These are phyloP conservation scores for Yamadazyma siamensis DNA, from an alignment of 1,139 yeast species.

Conservation along the genomic window DNA sequence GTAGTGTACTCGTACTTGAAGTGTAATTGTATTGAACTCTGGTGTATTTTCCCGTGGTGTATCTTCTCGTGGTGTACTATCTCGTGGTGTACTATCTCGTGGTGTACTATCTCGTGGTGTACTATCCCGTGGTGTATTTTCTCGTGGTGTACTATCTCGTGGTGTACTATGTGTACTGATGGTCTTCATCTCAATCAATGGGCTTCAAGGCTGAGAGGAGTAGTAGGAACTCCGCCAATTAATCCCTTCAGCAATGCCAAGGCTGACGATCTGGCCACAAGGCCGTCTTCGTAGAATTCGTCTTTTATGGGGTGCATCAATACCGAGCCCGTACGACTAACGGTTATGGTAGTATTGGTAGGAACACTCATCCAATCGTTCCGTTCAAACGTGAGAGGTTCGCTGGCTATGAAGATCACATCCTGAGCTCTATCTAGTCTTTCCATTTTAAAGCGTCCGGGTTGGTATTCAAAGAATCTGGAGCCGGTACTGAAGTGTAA, in stretches of 20 bases:
- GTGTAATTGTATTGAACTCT: no score
- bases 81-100: no score
- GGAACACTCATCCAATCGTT: slow-evolving; percentile 98
- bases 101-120: no score
- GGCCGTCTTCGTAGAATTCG: slow-evolving; percentile 72
- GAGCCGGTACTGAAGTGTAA: slow-evolving; percentile 94
- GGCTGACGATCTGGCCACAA: slow-evolving; percentile 65
- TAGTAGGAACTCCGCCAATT: slow-evolving; percentile 67
- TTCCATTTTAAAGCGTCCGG: slow-evolving; percentile 92
- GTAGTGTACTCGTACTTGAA: no score
- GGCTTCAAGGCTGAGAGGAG: no score
- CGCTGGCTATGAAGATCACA: slow-evolving; percentile 94
- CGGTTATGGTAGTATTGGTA: slow-evolving; percentile 82
- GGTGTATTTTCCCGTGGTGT: no score
- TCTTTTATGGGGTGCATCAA: slow-evolving; percentile 87
- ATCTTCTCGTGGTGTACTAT: no score
- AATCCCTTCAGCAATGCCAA: slow-evolving; percentile 90
- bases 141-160: no score
- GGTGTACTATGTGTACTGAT: no score
- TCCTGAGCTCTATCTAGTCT: slow-evolving; percentile 88
- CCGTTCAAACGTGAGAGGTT: slow-evolving; percentile 92
- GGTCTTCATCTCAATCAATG: no score
- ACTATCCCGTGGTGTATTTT: no score
- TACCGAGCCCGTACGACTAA: slow-evolving; percentile 75
- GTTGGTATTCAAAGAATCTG: slow-evolving; percentile 81